phyloP scores from a whole-genome alignment of 2,329 filamentous ascomycete species.

The Fusarium coicis region DNA sequence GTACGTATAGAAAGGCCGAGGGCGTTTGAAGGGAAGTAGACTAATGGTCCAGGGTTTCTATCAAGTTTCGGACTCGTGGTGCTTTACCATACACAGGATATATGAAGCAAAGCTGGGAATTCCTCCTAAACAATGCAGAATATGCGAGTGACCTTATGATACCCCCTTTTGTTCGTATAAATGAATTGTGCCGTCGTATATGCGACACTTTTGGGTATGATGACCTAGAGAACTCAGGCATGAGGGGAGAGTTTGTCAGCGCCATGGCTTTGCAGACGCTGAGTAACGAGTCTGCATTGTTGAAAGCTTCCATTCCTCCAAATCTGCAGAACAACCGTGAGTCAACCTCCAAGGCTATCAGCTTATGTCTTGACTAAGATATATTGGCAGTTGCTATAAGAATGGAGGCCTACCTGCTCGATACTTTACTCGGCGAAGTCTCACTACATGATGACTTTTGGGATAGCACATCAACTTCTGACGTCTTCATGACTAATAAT shows the following conservation, averaged over 20 bases:
- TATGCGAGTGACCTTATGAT: neutral
- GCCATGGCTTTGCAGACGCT: slow-evolving; percentile 13
- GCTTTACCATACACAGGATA: slow-evolving; percentile 8
- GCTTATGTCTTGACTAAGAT: no score
- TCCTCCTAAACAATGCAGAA: neutral
- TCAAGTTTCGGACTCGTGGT: slow-evolving; percentile 8
- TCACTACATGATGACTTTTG: slow-evolving; percentile 18
- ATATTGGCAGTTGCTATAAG: neutral
- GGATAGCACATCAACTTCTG: neutral
- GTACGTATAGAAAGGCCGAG: neutral
- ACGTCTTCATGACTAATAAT: neutral
- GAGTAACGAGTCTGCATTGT: neutral
- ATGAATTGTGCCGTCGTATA: neutral
- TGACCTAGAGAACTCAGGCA: neutral
- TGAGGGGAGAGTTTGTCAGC: slow-evolving; percentile 13
- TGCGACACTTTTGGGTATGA: slow-evolving; percentile 17
- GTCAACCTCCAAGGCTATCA: accelerated
- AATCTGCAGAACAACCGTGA: neutral
- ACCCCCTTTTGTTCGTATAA: neutral
- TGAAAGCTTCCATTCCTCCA: neutral
- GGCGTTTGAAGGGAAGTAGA: no score
- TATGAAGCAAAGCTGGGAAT: slow-evolving; percentile 9
- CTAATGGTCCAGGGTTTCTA: slow-evolving; percentile 4
- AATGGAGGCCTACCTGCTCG: slow-evolving; percentile 3
- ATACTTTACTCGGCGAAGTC: slow-evolving; percentile 11